phyloP scores from a whole-genome alignment of 2,329 filamentous ascomycete species.

The Knufia petricola region DNA sequence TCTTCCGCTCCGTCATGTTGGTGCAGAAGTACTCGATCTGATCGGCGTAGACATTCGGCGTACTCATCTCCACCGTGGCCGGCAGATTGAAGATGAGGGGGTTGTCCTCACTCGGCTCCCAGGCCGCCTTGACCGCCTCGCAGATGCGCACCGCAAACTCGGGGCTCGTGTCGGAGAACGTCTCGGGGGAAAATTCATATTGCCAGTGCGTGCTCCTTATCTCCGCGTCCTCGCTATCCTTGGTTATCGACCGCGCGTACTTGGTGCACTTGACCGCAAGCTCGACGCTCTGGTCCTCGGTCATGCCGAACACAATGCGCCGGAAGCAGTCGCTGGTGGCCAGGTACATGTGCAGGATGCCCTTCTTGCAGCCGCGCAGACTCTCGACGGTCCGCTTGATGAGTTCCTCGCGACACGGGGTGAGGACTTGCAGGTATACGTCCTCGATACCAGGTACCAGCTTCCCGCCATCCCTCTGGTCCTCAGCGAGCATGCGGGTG shows the following conservation, averaged over 20 bases:
- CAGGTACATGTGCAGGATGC: conserved; percentile 89
- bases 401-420: conserved; percentile 82
- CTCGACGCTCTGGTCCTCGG: conserved; percentile 69
- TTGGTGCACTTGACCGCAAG: conserved; percentile 78
- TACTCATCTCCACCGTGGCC: conserved; percentile 89
- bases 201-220: conserved; percentile 48
- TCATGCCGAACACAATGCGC: conserved; percentile 78
- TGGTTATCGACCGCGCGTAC: conserved; percentile 81
- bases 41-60: conserved; percentile 91
- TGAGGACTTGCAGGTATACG: conserved; percentile 84
- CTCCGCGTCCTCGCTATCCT: conserved; percentile 50
- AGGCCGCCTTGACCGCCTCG: conserved; percentile 86
- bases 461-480: conserved; percentile 35
- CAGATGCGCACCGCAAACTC: conserved; percentile 78
- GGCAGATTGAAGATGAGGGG: conserved; percentile 96
- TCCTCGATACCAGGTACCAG: conserved; percentile 77
- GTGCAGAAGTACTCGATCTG: conserved; percentile 93
- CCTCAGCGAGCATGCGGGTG: conserved; percentile 69
- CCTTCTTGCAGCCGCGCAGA: conserved; percentile 81
- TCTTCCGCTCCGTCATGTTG: conserved; percentile 73
- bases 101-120: conserved; percentile 65
- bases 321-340: conserved; percentile 95
- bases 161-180: conserved; percentile 80
- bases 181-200: conserved; percentile 42
- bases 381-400: conserved; percentile 85